Evolutionary conservation across 73 alveolate genomes (phyloP).

Genomic region (Paraurostyla sp.): DNA sequence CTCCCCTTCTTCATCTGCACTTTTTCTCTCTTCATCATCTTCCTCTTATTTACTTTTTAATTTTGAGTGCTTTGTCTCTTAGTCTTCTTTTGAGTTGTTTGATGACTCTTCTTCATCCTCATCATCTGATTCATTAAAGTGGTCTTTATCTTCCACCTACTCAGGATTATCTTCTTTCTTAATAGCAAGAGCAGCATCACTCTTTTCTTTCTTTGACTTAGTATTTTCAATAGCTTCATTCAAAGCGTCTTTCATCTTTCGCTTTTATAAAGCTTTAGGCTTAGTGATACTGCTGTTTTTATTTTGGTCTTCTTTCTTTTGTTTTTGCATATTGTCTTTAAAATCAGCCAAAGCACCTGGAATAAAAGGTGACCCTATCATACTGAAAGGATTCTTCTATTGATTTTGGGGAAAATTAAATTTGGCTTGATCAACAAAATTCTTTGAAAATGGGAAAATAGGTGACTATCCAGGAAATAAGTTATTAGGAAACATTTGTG

Average conservation of each 20-base stretch:
- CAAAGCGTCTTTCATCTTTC: not conserved
- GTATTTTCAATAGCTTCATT: slow-evolving; percentile 6
- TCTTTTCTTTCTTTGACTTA: not conserved
- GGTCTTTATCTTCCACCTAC: not conserved
- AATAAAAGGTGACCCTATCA: too few relatives aligned
- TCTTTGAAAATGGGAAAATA: too few relatives aligned
- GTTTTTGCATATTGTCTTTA: too few relatives aligned
- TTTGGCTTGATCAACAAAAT: too few relatives aligned
- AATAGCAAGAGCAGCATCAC: too few relatives aligned
- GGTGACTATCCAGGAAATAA: too few relatives aligned
- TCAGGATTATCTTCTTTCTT: not conserved
- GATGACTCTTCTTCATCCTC: not conserved
- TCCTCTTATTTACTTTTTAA: not conserved
- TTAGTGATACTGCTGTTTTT: not conserved
- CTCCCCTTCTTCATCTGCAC: not conserved
- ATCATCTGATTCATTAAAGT: not conserved
- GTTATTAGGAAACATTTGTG: too few relatives aligned
- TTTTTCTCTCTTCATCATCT: not conserved
- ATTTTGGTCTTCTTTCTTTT: not conserved
- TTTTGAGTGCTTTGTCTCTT: not conserved
- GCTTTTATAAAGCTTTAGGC: not conserved
- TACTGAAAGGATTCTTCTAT: too few relatives aligned
- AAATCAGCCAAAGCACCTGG: too few relatives aligned
- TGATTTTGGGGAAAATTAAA: too few relatives aligned
- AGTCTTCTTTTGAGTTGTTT: not conserved